These are phyloP conservation scores for Iris pallida DNA, from an alignment of 116 monocot species.

Conservation along the genomic window DNA sequence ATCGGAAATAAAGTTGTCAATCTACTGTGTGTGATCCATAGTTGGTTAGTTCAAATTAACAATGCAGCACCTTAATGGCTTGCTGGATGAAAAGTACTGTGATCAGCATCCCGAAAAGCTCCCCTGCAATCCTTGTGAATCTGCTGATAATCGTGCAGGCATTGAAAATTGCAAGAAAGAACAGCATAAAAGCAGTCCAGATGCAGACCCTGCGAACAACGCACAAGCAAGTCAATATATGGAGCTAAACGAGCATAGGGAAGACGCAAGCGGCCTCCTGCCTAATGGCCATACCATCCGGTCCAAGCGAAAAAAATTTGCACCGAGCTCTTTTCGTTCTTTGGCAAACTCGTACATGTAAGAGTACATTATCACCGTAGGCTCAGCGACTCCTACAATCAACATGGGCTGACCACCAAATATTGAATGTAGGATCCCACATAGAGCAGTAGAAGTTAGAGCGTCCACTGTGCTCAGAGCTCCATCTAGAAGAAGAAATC, in stretches of 20 bases:
- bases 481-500: constrained; percentile 25
- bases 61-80: constrained; percentile 45
- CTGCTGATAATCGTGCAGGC: constrained; percentile 27
- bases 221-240: too few species aligned
- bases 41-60: too few species aligned
- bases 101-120: constrained; percentile 50
- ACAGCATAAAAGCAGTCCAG: constrained; percentile 39
- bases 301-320: constrained; percentile 37
- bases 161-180: constrained; percentile 37
- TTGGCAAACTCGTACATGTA: constrained; percentile 45
- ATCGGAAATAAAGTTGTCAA: too few species aligned
- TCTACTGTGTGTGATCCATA: too few species aligned
- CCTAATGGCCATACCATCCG: constrained; percentile 46
- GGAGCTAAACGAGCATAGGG: too few species aligned
- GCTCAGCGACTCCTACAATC: constrained; percentile 51
- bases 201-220: constrained; percentile 47
- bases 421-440: constrained; percentile 43
- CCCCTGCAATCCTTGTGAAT: constrained; percentile 47
- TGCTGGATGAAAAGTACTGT: constrained; percentile 44
- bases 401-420: constrained; percentile 47
- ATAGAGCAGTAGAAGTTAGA: constrained; percentile 37
- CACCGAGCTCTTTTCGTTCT: constrained; percentile 13
- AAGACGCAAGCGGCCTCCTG: too few species aligned
- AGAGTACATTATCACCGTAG: constrained; percentile 44
- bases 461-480: constrained; percentile 32